These are phyloP conservation scores for Stemphylium vesicarium DNA, from an alignment of 2,329 filamentous ascomycete species.

Conservation along the genomic window DNA sequence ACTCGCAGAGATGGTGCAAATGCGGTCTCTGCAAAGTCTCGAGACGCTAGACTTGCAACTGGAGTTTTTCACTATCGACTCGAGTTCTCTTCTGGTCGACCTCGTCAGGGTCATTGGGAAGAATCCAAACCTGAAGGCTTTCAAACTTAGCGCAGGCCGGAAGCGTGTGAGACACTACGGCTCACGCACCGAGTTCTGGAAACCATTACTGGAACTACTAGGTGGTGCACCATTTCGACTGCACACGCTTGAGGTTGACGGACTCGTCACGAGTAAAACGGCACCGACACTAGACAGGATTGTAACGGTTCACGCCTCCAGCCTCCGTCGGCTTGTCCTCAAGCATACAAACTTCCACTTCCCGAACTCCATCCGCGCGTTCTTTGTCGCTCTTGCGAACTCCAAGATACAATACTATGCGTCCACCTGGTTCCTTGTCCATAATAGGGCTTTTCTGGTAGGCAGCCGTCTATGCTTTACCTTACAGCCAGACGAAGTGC, in stretches of 20 bases:
- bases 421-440: neutral
- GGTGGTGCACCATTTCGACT: constrained; percentile 6
- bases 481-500: neutral
- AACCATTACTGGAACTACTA: neutral
- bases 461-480: neutral
- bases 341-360: constrained; percentile 4
- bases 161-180: neutral
- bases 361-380: constrained; percentile 10
- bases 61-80: neutral
- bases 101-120: neutral
- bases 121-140: neutral
- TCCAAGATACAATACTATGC: constrained; percentile 2
- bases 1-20: neutral
- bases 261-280: constrained; percentile 7
- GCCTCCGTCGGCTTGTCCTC: constrained; percentile 6
- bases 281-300: constrained; percentile 10
- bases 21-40: neutral
- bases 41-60: constrained; percentile 7
- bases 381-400: constrained; percentile 6
- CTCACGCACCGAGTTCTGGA: neutral
- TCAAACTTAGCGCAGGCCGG: neutral
- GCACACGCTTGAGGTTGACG: constrained; percentile 8
- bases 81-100: neutral
- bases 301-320: neutral
- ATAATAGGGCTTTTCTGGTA: neutral